Evolutionary conservation across 306 rosid genomes (phyloP).

Genomic region (Hippophae tibetana): DNA sequence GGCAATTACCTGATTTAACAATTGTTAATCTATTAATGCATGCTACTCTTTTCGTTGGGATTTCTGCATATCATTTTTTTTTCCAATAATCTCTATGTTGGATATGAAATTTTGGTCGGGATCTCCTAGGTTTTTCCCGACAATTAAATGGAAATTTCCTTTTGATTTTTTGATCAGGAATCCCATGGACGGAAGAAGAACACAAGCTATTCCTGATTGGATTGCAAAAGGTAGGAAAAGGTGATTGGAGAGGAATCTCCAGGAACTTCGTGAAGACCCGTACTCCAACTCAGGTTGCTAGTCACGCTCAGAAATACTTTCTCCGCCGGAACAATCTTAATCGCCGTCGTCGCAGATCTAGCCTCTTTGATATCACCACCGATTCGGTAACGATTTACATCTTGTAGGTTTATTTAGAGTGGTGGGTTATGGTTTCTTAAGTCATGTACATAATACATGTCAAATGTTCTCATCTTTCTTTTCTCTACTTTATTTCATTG

Average conservation of each 20-base stretch:
- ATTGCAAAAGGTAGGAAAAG: conserved; percentile 91
- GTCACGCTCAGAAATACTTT: conserved; percentile 96
- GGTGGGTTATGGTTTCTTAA: conserved; percentile 1
- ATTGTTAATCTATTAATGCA: neutral
- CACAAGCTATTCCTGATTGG: conserved; percentile 89
- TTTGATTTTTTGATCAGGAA: conserved; percentile 39
- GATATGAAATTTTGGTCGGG: neutral
- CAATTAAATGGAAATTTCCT: neutral
- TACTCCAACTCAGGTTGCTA: conserved; percentile 97
- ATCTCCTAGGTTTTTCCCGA: neutral
- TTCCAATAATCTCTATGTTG: no score
- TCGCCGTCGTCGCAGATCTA: conserved; percentile 99
- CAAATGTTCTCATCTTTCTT: neutral
- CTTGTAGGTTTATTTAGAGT: neutral
- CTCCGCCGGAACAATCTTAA: conserved; percentile 85
- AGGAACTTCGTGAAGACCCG: conserved; percentile 93
- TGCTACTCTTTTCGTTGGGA: neutral
- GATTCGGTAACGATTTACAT: conserved; percentile 51
- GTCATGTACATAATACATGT: neutral
- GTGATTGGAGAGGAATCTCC: conserved; percentile 99
- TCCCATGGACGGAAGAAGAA: conserved; percentile 99
- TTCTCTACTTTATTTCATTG: neutral
- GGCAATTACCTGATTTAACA: neutral
- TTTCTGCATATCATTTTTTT: neutral
- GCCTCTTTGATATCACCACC: conserved; percentile 94